Conservation (phyloP, 176 grass and related monocot genomes). For the Miscanthus lutarioriparius region DNA sequence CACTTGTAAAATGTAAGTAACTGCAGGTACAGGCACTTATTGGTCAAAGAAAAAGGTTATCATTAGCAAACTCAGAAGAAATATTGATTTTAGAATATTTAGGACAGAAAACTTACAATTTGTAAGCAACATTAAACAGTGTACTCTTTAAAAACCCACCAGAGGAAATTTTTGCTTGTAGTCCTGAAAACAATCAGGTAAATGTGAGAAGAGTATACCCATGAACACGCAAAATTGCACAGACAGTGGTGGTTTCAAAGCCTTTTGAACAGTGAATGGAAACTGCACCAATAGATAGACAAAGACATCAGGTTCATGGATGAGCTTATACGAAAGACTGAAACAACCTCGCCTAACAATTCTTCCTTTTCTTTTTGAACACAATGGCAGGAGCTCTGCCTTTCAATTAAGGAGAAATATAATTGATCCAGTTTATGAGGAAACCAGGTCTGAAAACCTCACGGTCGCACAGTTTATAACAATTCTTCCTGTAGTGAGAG, state of each 20-base stretch:
- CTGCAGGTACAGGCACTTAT: neutral
- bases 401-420: neutral
- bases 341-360: neutral
- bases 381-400: neutral
- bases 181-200: slow-evolving; percentile 48
- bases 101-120: slow-evolving; percentile 63
- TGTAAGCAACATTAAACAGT: slow-evolving; percentile 86
- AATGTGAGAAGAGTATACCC: slow-evolving; percentile 7
- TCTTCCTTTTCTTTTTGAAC: neutral
- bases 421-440: neutral
- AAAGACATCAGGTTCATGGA: neutral
- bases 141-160: slow-evolving; percentile 80
- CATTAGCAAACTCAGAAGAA: slow-evolving; percentile 20
- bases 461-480: neutral
- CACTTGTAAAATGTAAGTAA: slow-evolving; percentile 27
- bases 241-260: neutral
- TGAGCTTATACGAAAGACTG: slow-evolving; percentile 25
- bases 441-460: neutral
- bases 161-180: slow-evolving; percentile 79
- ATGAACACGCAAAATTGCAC: neutral
- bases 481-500: neutral
- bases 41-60: slow-evolving; percentile 13
- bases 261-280: slow-evolving; percentile 18
- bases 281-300: neutral
- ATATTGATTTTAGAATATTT: neutral